Evolutionary conservation across 805 yeast species (phyloP).

Genomic region (Metschnikowia lochheadii): DNA sequence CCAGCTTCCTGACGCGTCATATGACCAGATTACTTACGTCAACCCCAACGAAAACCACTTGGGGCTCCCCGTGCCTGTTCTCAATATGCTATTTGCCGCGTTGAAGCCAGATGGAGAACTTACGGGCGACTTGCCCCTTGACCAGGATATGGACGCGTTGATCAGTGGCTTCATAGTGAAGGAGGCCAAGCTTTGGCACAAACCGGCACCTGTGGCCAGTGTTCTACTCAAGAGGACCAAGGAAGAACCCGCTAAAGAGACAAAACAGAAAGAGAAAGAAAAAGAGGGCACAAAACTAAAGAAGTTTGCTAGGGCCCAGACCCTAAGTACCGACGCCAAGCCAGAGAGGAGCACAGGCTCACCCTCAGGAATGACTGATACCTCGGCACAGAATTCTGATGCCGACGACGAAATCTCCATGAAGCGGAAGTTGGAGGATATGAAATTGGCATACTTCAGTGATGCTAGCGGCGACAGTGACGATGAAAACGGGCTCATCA

Average conservation of each 20-base stretch:
- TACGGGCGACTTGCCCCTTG: slow-evolving; percentile 50
- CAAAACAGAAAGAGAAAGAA: neutral
- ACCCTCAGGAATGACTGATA: slow-evolving; percentile 39
- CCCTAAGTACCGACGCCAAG: neutral
- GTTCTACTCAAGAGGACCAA: slow-evolving; percentile 31
- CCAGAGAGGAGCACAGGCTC: slow-evolving; percentile 3
- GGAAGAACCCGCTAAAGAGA: neutral
- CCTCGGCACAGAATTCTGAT: slow-evolving; percentile 40
- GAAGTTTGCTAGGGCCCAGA: slow-evolving; percentile 7
- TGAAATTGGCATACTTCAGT: slow-evolving; percentile 54
- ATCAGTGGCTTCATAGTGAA: slow-evolving; percentile 58
- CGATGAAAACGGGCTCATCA: slow-evolving; percentile 51
- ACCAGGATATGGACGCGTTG: slow-evolving; percentile 56
- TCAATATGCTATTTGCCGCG: slow-evolving; percentile 35
- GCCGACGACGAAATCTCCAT: slow-evolving; percentile 38
- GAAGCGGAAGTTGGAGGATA: slow-evolving; percentile 41
- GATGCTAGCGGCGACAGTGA: slow-evolving; percentile 48
- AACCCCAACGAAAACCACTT: slow-evolving; percentile 50
- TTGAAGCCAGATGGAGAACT: slow-evolving; percentile 45
- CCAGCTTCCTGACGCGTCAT: slow-evolving; percentile 32
- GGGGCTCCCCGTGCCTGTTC: slow-evolving; percentile 44
- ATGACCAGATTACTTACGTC: slow-evolving; percentile 46
- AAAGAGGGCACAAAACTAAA: slow-evolving; percentile 16
- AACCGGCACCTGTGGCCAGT: slow-evolving; percentile 39
- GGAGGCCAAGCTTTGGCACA: slow-evolving; percentile 48